Percentiles rank a stretch among this genome's conserved stretches.
These are phyloP conservation scores for Mycena kentingensis DNA, from an alignment of 768 basidiomycete species.

Conservation along the genomic window DNA sequence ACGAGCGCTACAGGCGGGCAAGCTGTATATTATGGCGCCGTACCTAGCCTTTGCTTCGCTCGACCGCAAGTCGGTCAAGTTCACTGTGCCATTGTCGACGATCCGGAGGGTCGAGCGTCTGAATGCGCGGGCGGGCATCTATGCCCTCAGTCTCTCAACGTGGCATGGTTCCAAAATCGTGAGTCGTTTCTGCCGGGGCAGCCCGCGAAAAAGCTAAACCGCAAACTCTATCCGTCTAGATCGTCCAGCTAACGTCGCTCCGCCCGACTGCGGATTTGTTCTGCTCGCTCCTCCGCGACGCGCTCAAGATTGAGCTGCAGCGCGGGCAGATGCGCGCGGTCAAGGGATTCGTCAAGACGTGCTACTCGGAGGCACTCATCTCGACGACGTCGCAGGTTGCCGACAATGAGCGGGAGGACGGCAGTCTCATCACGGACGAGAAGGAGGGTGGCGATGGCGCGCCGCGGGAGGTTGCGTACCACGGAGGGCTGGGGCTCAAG, in stretches of 20 bases:
- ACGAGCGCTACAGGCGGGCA: constrained; percentile 69
- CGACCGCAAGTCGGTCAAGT: constrained; percentile 89
- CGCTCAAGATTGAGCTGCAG: constrained; percentile 86
- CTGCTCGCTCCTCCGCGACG: constrained; percentile 84
- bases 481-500: constrained; percentile 75
- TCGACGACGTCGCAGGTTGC: constrained; percentile 55
- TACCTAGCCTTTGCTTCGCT: constrained; percentile 89
- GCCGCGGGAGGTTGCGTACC: constrained; percentile 57
- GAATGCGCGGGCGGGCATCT: constrained; percentile 91
- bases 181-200: constrained; percentile 30
- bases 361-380: constrained; percentile 91
- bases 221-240: constrained; percentile 39
- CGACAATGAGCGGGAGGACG: constrained; percentile 71
- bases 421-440: constrained; percentile 57
- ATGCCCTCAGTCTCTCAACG: constrained; percentile 90
- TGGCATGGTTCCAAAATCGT: constrained; percentile 97
- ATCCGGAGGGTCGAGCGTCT: constrained; percentile 92
- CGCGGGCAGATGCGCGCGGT: constrained; percentile 92
- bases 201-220: not conserved
- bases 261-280: constrained; percentile 93
- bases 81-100: constrained; percentile 89
- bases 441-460: constrained; percentile 42
- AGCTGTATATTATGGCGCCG: constrained; percentile 84
- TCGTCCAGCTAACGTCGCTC: constrained; percentile 91
- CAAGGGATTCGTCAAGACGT: constrained; percentile 87